These are phyloP conservation scores for Lunasporangiospora selenospora DNA, from an alignment of 192 early-diverging fungal species.

Conservation along the genomic window DNA sequence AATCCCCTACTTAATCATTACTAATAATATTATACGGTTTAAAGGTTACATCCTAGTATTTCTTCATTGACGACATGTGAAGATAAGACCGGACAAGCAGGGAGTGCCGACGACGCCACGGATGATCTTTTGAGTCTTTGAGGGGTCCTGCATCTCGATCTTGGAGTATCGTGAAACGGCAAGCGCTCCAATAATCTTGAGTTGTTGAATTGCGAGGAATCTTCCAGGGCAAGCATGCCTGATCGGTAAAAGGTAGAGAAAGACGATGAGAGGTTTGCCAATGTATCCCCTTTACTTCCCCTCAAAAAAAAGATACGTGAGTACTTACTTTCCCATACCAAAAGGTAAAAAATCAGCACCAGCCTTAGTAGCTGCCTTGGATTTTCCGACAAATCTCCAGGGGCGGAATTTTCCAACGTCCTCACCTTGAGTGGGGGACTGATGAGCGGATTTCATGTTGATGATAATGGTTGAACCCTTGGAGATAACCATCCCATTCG, in stretches of 20 bases:
- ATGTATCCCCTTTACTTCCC: neutral
- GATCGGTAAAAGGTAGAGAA: neutral
- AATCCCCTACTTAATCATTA: too few species aligned
- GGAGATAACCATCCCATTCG: constrained; percentile 34
- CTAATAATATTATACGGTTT: too few species aligned
- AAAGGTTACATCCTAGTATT: too few species aligned
- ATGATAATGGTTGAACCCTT: constrained; percentile 28
- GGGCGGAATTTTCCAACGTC: constrained; percentile 44
- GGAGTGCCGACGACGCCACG: too few species aligned
- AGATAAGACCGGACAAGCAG: neutral
- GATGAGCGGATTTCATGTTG: constrained; percentile 28
- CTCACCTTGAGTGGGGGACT: constrained; percentile 27
- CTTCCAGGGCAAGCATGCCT: constrained; percentile 51
- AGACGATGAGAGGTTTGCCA: neutral
- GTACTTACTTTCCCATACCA: constrained; percentile 52
- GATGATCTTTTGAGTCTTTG: constrained; percentile 9
- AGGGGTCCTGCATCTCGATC: constrained; percentile 30
- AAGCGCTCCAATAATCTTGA: constrained; percentile 22
- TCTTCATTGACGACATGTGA: too few species aligned
- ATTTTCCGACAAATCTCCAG: constrained; percentile 48
- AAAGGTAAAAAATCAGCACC: constrained; percentile 44
- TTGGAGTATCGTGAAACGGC: constrained; percentile 21
- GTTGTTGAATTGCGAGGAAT: constrained; percentile 33
- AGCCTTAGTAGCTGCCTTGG: constrained; percentile 34
- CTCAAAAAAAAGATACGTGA: neutral